Base-by-base conservation (phyloP, 495 filamentous ascomycete genomes). In the Xylaria nigripes region DNA sequence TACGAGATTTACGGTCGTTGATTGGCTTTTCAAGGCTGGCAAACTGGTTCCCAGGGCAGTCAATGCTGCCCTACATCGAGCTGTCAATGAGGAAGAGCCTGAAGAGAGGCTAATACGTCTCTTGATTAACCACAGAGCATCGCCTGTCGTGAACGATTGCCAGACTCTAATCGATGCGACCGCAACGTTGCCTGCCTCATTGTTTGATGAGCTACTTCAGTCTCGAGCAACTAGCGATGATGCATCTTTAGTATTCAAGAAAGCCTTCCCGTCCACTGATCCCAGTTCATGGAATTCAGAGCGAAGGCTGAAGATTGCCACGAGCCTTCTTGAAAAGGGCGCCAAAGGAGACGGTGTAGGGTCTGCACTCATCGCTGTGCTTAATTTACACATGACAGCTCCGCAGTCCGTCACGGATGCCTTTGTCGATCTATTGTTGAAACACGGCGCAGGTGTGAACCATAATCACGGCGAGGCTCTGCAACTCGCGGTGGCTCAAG, bases 21-120 rank as follows among this genome's bases (percentile, higher is more conserved):
- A 64, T 12, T 75, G 72, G 69, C 59, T 78, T 22, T 73, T 76
- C 48, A 55, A 66, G 22, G 72, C 72, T 8, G 75, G 74, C 2
- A 58, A 73, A 22, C 59, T 68, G 1, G 62, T 66, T 0, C 66
- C 69, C 5, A 69, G 64, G 29, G 70, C 73, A 38, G 52, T 78
- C 18, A 57, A 76, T 50, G 61, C 67, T 41, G 64, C 66, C 1
- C 49, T 78, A 25, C 65, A 70, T 57, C 65, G 66, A 23, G 72
- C 68, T 0, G 68, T 76, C 7, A 76, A 74, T 34, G 68, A 69
- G 51, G 68, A 73, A 29, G 71, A 74, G 8, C 68, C 71, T 0
- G 74, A 76, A 44, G 58, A 69, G 3, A 61, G 70, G 21, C 60
- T 78, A 1, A 64, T 76, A 0, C 59, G 64, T 41, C 61, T 76